Evolutionary conservation across 1,284 basidiomycete genomes (phyloP).

Genomic region (Phaffia rhodozyma): DNA sequence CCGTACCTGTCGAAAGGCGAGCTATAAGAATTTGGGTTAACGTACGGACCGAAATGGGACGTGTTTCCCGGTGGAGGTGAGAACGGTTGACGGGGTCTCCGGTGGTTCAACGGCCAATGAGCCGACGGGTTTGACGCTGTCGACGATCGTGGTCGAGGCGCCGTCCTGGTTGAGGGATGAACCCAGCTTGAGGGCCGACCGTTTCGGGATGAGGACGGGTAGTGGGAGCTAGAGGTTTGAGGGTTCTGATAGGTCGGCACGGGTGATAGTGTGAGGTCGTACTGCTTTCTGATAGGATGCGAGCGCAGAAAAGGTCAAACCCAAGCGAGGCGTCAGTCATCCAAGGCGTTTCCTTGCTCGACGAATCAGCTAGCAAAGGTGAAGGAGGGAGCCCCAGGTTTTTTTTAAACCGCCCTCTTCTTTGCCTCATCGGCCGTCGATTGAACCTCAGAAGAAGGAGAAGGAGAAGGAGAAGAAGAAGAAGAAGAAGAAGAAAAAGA

Average conservation of each 20-base stretch:
- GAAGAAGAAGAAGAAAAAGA: background rate
- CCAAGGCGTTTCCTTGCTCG: no score
- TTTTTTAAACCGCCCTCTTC: no score
- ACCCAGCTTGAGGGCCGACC: constrained; percentile 17
- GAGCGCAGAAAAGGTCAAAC: no score
- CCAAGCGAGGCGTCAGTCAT: no score
- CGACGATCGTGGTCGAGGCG: background rate
- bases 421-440: no score
- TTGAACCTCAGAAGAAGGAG: no score
- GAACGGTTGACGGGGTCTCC: background rate
- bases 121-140: background rate
- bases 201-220: constrained; percentile 4
- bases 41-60: background rate
- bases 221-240: background rate
- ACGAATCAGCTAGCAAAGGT: no score
- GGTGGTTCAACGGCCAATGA: background rate
- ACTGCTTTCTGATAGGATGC: constrained; percentile 2
- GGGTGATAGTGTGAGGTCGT: constrained; percentile 10
- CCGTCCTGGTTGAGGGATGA: constrained; percentile 9
- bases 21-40: background rate
- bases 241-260: background rate
- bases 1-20: no score
- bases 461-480: background rate
- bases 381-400: no score
- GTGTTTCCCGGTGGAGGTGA: background rate